Evolutionary conservation across 2,329 filamentous ascomycete species (phyloP).

Genomic region (Leptographium radiaticola): DNA sequence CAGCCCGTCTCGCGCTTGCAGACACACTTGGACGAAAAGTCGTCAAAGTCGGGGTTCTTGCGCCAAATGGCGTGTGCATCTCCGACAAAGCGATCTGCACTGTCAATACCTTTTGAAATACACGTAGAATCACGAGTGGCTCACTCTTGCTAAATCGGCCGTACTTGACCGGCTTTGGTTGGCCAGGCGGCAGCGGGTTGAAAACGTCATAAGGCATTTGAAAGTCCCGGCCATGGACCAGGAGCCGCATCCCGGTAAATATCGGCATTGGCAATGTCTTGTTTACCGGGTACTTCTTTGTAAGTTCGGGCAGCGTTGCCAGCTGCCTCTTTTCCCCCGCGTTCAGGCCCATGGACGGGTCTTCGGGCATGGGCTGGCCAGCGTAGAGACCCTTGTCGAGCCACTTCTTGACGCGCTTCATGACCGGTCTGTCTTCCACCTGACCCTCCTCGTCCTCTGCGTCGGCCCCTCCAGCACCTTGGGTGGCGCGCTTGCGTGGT

Average conservation of each 20-base stretch:
- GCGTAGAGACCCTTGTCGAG: constrained; percentile 74
- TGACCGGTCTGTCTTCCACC: constrained; percentile 12
- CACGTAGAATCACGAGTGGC: constrained; percentile 18
- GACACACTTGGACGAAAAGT: constrained; percentile 65
- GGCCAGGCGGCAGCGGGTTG: constrained; percentile 69
- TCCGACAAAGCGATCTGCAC: constrained; percentile 73
- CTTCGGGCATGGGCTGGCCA: constrained; percentile 52
- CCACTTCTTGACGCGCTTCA: constrained; percentile 56
- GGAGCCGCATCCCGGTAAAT: constrained; percentile 57
- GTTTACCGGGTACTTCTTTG: constrained; percentile 35
- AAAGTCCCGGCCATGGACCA: constrained; percentile 68
- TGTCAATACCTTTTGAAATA: not conserved
- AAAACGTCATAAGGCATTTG: constrained; percentile 84
- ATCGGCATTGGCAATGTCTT: constrained; percentile 60
- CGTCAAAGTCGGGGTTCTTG: constrained; percentile 59
- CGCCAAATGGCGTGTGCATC: constrained; percentile 72
- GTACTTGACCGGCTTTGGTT: constrained; percentile 90
- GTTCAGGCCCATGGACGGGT: constrained; percentile 35
- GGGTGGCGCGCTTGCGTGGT: constrained; percentile 12
- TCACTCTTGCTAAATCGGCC: constrained; percentile 81
- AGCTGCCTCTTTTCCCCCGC: constrained; percentile 37
- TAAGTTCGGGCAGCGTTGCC: constrained; percentile 31
- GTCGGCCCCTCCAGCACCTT: constrained; percentile 10
- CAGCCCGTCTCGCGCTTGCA: constrained; percentile 70
- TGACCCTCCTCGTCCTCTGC: constrained; percentile 16